A percentile compares a stretch with the other conserved stretches of the same genome.
Evolutionary conservation across 2,329 filamentous ascomycete species (phyloP).

Genomic region (Pseudogymnoascus sp.): DNA sequence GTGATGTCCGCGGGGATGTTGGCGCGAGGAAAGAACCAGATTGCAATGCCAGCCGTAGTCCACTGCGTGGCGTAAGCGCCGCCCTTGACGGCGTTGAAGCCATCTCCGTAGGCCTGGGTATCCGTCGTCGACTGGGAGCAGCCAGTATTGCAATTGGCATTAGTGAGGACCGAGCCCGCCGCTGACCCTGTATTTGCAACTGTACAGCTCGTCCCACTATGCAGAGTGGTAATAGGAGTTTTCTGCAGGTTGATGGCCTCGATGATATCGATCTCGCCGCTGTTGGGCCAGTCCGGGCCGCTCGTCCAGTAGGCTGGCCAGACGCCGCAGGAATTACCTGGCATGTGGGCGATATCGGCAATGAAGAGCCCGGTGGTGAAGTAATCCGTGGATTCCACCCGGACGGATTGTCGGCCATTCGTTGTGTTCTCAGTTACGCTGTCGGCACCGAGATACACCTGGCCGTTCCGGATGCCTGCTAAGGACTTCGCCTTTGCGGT

Average conservation of each 20-base stretch:
- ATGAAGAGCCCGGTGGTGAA: constrained; percentile 51
- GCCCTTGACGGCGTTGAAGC: constrained; percentile 44
- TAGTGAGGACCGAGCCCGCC: constrained; percentile 40
- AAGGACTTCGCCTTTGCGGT: background rate
- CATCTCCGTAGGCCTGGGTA: constrained; percentile 40
- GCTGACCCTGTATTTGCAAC: constrained; percentile 37
- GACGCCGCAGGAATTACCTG: constrained; percentile 43
- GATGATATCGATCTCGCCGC: constrained; percentile 53
- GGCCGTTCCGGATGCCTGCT: background rate
- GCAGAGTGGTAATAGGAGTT: constrained; percentile 40
- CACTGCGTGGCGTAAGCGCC: constrained; percentile 44
- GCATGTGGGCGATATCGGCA: constrained; percentile 52
- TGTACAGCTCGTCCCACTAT: constrained; percentile 38
- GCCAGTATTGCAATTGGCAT: constrained; percentile 39
- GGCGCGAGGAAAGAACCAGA: constrained; percentile 44
- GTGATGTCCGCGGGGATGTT: constrained; percentile 39
- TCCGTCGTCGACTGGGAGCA: constrained; percentile 22
- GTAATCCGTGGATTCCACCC: constrained; percentile 49
- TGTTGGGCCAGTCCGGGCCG: constrained; percentile 50
- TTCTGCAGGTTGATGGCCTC: constrained; percentile 42
- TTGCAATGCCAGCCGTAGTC: constrained; percentile 37
- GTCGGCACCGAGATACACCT: constrained; percentile 35
- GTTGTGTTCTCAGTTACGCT: constrained; percentile 39
- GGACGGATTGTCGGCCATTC: constrained; percentile 31
- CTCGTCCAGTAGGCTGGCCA: constrained; percentile 61